phyloP scores from a whole-genome alignment of 306 rosid species.

The Rosa chinensis region DNA sequence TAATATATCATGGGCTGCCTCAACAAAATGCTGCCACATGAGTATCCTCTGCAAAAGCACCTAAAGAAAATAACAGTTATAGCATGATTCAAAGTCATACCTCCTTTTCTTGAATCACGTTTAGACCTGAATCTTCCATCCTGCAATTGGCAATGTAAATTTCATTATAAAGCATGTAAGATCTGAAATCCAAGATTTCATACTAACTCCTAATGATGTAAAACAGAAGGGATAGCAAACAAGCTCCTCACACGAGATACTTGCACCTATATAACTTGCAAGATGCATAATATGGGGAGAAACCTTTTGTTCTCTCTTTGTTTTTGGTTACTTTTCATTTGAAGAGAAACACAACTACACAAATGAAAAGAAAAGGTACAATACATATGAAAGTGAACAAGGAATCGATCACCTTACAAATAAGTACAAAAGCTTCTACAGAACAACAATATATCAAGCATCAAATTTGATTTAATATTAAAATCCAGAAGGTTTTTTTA shows the following conservation, averaged over 20 bases:
- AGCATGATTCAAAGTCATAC: conserved; percentile 35
- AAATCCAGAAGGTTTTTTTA: background rate
- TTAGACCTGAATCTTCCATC: conserved; percentile 99
- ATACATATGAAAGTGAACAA: background rate
- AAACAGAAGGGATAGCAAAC: background rate
- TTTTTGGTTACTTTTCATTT: background rate
- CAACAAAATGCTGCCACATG: background rate
- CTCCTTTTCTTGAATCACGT: conserved; percentile 96
- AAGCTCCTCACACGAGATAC: conserved; percentile 1
- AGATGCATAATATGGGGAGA: background rate
- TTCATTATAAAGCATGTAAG: conserved; percentile 29
- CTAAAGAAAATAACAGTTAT: background rate
- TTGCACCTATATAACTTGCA: background rate
- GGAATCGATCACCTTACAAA: background rate
- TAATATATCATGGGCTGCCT: background rate
- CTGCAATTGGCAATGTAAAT: conserved; percentile 44
- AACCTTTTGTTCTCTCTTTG: background rate
- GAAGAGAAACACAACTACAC: background rate
- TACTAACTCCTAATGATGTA: conserved; percentile 20
- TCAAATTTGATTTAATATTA: background rate
- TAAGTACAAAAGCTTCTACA: background rate
- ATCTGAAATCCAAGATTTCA: conserved; percentile 18
- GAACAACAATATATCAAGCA: background rate
- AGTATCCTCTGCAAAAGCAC: conserved; percentile 10
- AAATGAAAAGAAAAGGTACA: background rate